Conservation (phyloP, 495 filamentous ascomycete species). For the Tuber umbilicatum region DNA sequence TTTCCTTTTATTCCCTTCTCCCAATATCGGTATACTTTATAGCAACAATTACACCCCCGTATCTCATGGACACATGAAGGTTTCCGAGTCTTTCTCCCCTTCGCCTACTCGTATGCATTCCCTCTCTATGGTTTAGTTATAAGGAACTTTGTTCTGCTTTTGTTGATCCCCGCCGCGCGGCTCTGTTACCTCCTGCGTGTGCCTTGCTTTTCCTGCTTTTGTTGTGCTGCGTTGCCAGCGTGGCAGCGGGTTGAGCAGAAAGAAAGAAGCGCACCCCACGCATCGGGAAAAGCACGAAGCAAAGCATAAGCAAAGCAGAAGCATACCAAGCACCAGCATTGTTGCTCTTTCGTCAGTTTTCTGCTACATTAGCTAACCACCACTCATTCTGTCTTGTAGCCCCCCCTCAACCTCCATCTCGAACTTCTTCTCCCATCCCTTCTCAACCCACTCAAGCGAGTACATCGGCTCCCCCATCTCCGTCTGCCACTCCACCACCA, state of each 20-base stretch:
- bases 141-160: constrained; percentile 17
- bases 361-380: constrained; percentile 31
- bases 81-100: constrained; percentile 38
- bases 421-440: constrained; percentile 34
- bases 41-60: constrained; percentile 28
- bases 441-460: constrained; percentile 26
- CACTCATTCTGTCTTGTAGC: constrained; percentile 38
- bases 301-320: constrained; percentile 9
- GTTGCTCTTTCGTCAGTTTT: constrained; percentile 15
- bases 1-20: not conserved
- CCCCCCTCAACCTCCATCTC: constrained; percentile 36
- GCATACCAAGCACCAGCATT: constrained; percentile 22
- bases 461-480: constrained; percentile 30
- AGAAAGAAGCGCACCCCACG: not conserved
- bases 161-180: constrained; percentile 24
- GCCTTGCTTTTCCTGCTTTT: constrained; percentile 19
- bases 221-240: constrained; percentile 38
- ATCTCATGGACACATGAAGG: constrained; percentile 43
- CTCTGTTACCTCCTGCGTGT: constrained; percentile 22
- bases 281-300: not conserved
- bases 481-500: constrained; percentile 36
- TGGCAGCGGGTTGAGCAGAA: constrained; percentile 30
- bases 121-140: constrained; percentile 16
- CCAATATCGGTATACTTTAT: constrained; percentile 18
- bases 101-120: constrained; percentile 36